These are phyloP conservation scores for Quercus berberidifolia DNA, from an alignment of 306 rosid genomes.

Conservation along the genomic window DNA sequence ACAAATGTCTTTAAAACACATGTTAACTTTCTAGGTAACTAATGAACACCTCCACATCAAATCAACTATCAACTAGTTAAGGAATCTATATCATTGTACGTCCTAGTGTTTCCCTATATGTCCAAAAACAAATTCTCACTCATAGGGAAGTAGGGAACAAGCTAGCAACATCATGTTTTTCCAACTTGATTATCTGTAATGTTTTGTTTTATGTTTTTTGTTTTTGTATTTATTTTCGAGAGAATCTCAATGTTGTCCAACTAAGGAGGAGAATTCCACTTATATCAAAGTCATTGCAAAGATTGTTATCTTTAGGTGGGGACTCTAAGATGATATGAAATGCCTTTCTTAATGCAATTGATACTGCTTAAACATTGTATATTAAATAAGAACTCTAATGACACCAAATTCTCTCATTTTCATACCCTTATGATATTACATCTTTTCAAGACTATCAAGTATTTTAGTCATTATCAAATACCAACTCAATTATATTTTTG, in stretches of 20 bases:
- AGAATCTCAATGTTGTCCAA: not conserved
- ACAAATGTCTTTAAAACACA: no score
- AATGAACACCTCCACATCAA: not conserved
- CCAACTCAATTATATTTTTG: not conserved
- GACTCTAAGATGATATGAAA: slow-evolving; percentile 4
- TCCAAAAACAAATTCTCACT: not conserved
- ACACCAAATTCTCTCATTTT: slow-evolving; percentile 16
- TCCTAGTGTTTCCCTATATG: not conserved
- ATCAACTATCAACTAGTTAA: not conserved
- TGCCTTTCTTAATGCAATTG: not conserved
- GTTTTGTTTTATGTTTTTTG: not conserved
- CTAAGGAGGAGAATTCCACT: not conserved
- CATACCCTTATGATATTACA: not conserved
- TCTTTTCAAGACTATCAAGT: slow-evolving; percentile 8
- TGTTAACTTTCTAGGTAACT: not conserved
- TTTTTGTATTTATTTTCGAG: not conserved
- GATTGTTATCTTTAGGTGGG: slow-evolving; percentile 29
- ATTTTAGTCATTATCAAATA: not conserved
- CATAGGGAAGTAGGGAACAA: not conserved
- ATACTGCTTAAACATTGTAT: slow-evolving; percentile 5
- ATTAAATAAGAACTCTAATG: slow-evolving; percentile 13
- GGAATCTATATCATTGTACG: not conserved
- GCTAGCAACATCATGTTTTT: not conserved
- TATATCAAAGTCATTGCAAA: not conserved
- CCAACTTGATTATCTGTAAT: not conserved